Base-by-base conservation (phyloP, 2,329 filamentous ascomycete genomes). In the Intubia oerlemansii region DNA sequence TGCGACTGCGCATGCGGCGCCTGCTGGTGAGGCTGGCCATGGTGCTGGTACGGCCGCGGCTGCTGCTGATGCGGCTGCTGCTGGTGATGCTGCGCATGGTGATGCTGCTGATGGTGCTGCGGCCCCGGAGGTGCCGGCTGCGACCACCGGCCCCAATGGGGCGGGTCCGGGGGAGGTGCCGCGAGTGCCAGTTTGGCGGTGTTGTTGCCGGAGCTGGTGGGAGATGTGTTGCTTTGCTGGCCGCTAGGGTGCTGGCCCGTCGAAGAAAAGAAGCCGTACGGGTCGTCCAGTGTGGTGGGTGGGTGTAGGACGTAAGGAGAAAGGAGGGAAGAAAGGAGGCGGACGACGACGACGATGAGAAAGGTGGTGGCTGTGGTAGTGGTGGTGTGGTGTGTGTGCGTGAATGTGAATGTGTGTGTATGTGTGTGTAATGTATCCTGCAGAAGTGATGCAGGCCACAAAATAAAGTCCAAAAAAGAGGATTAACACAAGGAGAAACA, bases 111-210 rank as follows among this genome's bases (percentile, higher is more conserved):
- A 2, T 29, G 27, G 4, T 28, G 20, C 5, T 33, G 28, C 3
- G 18, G 25, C 13, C 22, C 26, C 36, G 38, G 25, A 7, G 42
- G 37, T 24, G 49, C 49, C 25, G 62, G 53, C 24, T 64, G 60
- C 34, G 57, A 46, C 58, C 62, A 67, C 39, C 60, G 60, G 40
- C 52, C 57, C 66, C 66, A 71, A 48, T 47, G 51, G 30, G 54
- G 49, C 37, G 51, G 41, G 26, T 49, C 49, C 34, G 54, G 46
- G 31, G 54, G 44, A 41, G 58, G 53, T 42, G 53, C 48, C 32
- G 55, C 51, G 40, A 62, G 51, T 39, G 57, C 56, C 59, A 67
- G 51, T 43, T 51, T 45, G 28, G 40, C 43, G 40, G 43, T 33
- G 36, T 35, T 30, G 30, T 31, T 41, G 30, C 17, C 15, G 29